Base-by-base conservation (phyloP, 768 basidiomycete genomes). In the Agrocybe praecox region DNA sequence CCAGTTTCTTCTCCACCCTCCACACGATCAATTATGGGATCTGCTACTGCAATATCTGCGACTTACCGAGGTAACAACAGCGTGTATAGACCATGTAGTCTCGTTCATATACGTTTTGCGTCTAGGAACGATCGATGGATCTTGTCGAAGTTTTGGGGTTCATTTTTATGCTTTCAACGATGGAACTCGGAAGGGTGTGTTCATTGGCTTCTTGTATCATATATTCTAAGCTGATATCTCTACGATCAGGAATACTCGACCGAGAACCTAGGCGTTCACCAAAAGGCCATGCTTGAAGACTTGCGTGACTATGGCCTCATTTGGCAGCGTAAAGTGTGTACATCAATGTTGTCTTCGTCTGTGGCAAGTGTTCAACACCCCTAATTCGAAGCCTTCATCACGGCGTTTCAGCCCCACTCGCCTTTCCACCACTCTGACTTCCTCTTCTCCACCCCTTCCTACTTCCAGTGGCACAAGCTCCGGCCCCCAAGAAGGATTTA, bases 1-100 rank as follows among this genome's bases (percentile, higher is more conserved):
- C 69, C 96, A 98, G 67, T 98, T 99, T 68, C 82, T 99, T 46
- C 82, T 99, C 21, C 91, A 97, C 68, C 88, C 95, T 24, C 91
- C 96, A 19, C 93, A 97, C 65, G 92, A 88, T 24, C 97, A 99
- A 69, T 75, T 98, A 17, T 99, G 97, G 97, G 93, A 93, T 67
- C 76, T 98, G 32, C 74, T 99, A 58, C 81, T 98, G 26, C 91
- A 94, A 63, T 99, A 98, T 69, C 76, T 99, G 47, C 82, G 88
- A 59, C 84, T 92, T 75, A 87, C 89, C 21, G 92, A 94, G 81
- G 92, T 94, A 65, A 46, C 78, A 54, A 23, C 12, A 48, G 26
- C 46, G 53, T 55, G 58, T 53, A 33, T 55, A 44, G 33, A 33
- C 29, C 61, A 51, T 59, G 49, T 36, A 57, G 59, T 62, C 49